These are phyloP conservation scores for Mentha longifolia DNA, from an alignment of 257 asterid species.

Conservation along the genomic window DNA sequence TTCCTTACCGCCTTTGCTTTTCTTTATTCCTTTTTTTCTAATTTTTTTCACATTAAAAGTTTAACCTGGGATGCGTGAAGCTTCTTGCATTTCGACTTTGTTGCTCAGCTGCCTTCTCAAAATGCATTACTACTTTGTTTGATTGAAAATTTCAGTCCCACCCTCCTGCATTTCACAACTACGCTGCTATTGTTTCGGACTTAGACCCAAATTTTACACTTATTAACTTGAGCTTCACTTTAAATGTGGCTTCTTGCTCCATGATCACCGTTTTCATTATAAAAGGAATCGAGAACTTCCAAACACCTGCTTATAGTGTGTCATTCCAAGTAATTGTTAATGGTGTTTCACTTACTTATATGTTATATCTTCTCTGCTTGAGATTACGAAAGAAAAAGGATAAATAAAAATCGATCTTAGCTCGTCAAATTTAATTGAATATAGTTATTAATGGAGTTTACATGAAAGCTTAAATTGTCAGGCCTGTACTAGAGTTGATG, in stretches of 20 bases:
- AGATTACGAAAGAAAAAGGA: too few relatives aligned
- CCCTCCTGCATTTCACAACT: neutral
- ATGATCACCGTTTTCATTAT: conserved; percentile 7
- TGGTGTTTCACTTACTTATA: too few relatives aligned
- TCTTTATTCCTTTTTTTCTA: too few relatives aligned
- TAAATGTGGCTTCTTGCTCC: neutral
- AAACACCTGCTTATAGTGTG: neutral
- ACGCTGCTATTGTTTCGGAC: too few relatives aligned
- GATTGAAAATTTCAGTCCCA: neutral
- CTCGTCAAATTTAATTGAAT: too few relatives aligned
- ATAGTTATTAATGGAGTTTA: conserved; percentile 37
- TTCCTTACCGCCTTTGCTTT: neutral
- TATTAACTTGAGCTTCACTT: neutral
- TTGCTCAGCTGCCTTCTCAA: neutral
- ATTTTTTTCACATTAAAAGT: neutral
- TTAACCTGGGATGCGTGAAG: neutral
- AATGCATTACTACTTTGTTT: neutral
- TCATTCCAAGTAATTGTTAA: neutral
- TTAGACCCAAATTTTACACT: neutral
- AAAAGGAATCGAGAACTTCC: too few relatives aligned
- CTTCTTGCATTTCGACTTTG: neutral
- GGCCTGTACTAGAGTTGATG: conserved; percentile 90
- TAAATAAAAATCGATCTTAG: too few relatives aligned
- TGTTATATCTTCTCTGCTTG: too few relatives aligned
- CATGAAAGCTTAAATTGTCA: conserved; percentile 51